Conservation (phyloP, 1,284 basidiomycete genomes). For the Ustilago tritici region DNA sequence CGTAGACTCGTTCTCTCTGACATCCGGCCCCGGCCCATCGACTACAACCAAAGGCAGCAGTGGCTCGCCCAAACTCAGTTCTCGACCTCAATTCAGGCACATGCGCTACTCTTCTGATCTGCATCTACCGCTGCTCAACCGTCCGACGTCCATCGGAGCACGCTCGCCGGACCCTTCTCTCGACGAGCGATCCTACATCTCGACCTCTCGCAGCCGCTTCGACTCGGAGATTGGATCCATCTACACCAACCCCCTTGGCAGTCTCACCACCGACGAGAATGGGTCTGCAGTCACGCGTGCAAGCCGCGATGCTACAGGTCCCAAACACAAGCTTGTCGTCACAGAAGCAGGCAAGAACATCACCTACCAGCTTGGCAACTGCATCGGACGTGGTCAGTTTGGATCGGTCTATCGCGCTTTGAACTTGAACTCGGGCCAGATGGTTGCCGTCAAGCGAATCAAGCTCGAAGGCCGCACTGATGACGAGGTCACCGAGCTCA, state of each 20-base stretch:
- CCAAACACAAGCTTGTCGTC: conserved; percentile 79
- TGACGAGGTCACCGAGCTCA: conserved; percentile 99
- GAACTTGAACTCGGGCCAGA: conserved; percentile 75
- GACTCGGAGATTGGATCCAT: conserved; percentile 61
- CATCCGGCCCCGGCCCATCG: conserved; percentile 29
- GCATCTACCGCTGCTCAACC: conserved; percentile 40
- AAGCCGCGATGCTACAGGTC: conserved; percentile 43
- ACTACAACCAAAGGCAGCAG: conserved; percentile 21
- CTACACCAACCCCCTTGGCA: conserved; percentile 59
- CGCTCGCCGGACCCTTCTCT: conserved; percentile 37
- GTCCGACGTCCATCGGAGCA: conserved; percentile 20
- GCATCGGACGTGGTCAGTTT: conserved; percentile 95
- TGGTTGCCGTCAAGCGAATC: conserved; percentile 87
- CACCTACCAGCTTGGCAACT: conserved; percentile 79
- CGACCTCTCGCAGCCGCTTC: conserved; percentile 48
- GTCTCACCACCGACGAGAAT: conserved; percentile 50
- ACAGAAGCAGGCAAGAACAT: conserved; percentile 83
- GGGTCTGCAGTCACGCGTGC: conserved; percentile 28
- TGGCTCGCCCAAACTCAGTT: conserved; percentile 36
- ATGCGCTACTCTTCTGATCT: conserved; percentile 63
- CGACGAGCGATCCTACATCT: conserved; percentile 41
- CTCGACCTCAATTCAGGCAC: conserved; percentile 52
- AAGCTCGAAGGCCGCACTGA: conserved; percentile 95
- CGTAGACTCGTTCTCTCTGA: conserved; percentile 27
- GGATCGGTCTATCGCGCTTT: conserved; percentile 93